Conservation (phyloP, 495 filamentous ascomycete genomes). For the Mytilinidion resinicola region DNA sequence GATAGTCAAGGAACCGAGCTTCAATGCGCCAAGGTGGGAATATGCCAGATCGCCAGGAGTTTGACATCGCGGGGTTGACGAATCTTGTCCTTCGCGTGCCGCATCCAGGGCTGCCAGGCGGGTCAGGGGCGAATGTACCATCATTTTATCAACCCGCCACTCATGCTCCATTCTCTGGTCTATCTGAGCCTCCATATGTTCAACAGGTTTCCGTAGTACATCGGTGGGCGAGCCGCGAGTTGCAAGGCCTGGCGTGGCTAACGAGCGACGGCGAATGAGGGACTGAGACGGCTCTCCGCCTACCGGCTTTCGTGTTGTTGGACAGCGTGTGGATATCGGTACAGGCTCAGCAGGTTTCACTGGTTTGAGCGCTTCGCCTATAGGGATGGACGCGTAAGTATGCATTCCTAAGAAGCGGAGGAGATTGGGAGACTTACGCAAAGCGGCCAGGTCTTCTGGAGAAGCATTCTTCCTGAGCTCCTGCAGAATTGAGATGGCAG, state of each 20-base stretch:
- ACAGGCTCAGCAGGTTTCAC: background rate
- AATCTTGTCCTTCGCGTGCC: slow-evolving; percentile 20
- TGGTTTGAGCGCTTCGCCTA: background rate
- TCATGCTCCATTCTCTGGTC: slow-evolving; percentile 2
- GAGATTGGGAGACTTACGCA: slow-evolving; percentile 20
- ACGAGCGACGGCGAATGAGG: slow-evolving; percentile 26
- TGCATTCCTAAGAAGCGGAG: background rate
- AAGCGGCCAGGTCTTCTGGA: slow-evolving; percentile 33
- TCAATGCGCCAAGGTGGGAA: slow-evolving; percentile 29
- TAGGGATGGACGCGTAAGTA: no score
- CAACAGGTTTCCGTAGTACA: slow-evolving; percentile 18
- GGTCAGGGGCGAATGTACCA: slow-evolving; percentile 18
- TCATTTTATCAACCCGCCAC: slow-evolving; percentile 21
- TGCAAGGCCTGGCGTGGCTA: slow-evolving; percentile 31
- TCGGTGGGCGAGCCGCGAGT: slow-evolving; percentile 28
- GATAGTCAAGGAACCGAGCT: slow-evolving; percentile 34
- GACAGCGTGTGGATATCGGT: background rate
- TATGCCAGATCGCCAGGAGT: slow-evolving; percentile 35
- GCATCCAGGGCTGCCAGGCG: slow-evolving; percentile 26
- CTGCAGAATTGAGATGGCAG: slow-evolving; percentile 32
- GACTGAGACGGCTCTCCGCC: slow-evolving; percentile 16
- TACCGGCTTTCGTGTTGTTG: background rate
- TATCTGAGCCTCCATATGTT: slow-evolving; percentile 14
- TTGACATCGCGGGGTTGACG: slow-evolving; percentile 19
- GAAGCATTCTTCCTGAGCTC: slow-evolving; percentile 36